These are phyloP conservation scores for Pichia sp. DNA, from an alignment of 1,139 yeast species.

Conservation along the genomic window DNA sequence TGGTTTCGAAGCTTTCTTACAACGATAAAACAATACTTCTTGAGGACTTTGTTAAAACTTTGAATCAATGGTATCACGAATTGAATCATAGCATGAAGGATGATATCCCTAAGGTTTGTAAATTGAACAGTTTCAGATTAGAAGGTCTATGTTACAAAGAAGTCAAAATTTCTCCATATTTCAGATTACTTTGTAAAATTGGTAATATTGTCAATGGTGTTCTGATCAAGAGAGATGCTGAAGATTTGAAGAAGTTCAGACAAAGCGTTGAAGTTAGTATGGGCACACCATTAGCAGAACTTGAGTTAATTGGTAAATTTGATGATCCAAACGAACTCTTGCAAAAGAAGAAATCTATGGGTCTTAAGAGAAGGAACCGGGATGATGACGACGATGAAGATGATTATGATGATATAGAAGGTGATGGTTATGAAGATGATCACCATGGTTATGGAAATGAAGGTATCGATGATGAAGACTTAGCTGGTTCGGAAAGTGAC, in stretches of 20 bases:
- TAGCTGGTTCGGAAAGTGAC: slow-evolving; percentile 20
- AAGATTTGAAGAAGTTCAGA: slow-evolving; percentile 14
- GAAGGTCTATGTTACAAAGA: slow-evolving; percentile 11
- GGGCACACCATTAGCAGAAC: slow-evolving; percentile 23
- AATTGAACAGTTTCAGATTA: slow-evolving; percentile 6
- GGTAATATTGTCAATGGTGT: slow-evolving; percentile 30
- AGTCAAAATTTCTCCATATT: slow-evolving; percentile 27
- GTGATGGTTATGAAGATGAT: slow-evolving; percentile 9
- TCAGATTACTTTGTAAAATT: slow-evolving; percentile 31
- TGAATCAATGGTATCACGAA: slow-evolving; percentile 19
- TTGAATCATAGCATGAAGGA: slow-evolving; percentile 24
- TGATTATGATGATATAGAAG: neutral
- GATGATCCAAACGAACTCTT: slow-evolving; percentile 15
- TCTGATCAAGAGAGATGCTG: slow-evolving; percentile 10
- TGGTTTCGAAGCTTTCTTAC: slow-evolving; percentile 26
- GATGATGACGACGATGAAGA: slow-evolving; percentile 5
- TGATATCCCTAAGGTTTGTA: slow-evolving; percentile 19
- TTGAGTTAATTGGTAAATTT: slow-evolving; percentile 22
- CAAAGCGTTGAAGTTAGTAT: slow-evolving; percentile 20
- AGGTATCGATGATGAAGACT: slow-evolving; percentile 18
- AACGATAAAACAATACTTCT: slow-evolving; percentile 22
- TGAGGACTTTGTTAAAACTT: slow-evolving; percentile 16
- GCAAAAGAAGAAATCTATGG: slow-evolving; percentile 8
- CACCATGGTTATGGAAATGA: slow-evolving; percentile 15
- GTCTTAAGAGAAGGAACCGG: neutral